Conservation (phyloP, 805 yeast species). For the Lipomyces oligophaga region DNA sequence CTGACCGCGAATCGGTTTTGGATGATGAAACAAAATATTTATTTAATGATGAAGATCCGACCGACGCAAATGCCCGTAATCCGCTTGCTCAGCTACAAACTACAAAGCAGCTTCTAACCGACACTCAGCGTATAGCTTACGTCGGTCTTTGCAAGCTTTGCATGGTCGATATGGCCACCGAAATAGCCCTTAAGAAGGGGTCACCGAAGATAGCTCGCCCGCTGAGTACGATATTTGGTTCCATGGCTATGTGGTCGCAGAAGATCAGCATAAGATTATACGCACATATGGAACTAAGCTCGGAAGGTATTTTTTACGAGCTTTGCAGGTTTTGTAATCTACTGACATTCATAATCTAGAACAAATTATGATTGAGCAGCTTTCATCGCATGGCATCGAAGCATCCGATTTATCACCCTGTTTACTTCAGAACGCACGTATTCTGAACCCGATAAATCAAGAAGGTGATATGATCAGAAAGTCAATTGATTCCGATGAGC, state of each 20-base stretch:
- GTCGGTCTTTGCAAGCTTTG: conserved; percentile 77
- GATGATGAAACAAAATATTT: conserved; percentile 57
- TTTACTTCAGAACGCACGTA: conserved; percentile 49
- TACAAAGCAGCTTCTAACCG: conserved; percentile 76
- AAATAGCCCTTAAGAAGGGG: conserved; percentile 57
- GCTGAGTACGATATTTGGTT: conserved; percentile 65
- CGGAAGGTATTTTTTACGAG: too few relatives aligned
- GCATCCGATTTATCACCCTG: conserved; percentile 66
- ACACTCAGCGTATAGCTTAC: conserved; percentile 85
- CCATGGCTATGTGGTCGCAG: conserved; percentile 81
- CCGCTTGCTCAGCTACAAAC: conserved; percentile 68
- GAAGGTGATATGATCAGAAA: not conserved
- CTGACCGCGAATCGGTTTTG: conserved; percentile 52
- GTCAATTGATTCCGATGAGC: not conserved
- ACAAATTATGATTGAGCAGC: conserved; percentile 76
- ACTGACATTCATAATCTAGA: conserved; percentile 73
- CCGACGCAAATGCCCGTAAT: conserved; percentile 35
- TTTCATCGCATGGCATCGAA: conserved; percentile 79
- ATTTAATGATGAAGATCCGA: conserved; percentile 43
- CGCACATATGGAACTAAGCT: conserved; percentile 79
- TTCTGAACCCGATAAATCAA: conserved; percentile 48
- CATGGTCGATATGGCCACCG: conserved; percentile 75
- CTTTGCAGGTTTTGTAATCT: too few relatives aligned
- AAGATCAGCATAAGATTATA: conserved; percentile 67
- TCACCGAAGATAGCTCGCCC: conserved; percentile 52